Conservation (phyloP, 2,329 filamentous ascomycete species). For the Exophiala phaeomuriformis region DNA sequence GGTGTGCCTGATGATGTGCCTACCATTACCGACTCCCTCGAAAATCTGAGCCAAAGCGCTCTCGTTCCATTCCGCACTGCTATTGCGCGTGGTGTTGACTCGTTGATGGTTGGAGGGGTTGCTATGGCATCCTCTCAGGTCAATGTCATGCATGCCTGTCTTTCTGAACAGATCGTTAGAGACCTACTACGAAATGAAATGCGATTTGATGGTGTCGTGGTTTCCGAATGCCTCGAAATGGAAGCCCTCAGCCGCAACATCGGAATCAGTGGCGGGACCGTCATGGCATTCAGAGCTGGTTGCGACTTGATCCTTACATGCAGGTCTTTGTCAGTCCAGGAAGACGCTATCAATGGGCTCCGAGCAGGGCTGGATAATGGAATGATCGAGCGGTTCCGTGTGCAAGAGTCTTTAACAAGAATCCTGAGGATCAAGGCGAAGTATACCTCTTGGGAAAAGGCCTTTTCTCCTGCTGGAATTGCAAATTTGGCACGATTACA, state of each 20-base stretch:
- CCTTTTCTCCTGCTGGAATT: slow-evolving; percentile 77
- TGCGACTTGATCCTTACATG: slow-evolving; percentile 88
- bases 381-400: slow-evolving; percentile 72
- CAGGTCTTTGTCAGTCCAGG: slow-evolving; percentile 76
- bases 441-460: slow-evolving; percentile 85
- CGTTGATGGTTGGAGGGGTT: slow-evolving; percentile 93
- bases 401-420: slow-evolving; percentile 70
- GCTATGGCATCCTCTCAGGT: slow-evolving; percentile 85
- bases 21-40: slow-evolving; percentile 88
- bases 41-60: slow-evolving; percentile 85
- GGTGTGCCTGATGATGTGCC: slow-evolving; percentile 87
- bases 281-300: slow-evolving; percentile 95
- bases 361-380: slow-evolving; percentile 85
- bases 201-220: slow-evolving; percentile 82
- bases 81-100: slow-evolving; percentile 76
- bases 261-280: slow-evolving; percentile 90
- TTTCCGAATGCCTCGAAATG: slow-evolving; percentile 96
- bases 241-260: slow-evolving; percentile 92
- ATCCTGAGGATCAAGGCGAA: slow-evolving; percentile 73
- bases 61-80: slow-evolving; percentile 87
- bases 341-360: slow-evolving; percentile 83
- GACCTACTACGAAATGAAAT: slow-evolving; percentile 81
- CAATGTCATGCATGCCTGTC: slow-evolving; percentile 90
- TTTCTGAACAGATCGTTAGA: slow-evolving; percentile 89
- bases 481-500: slow-evolving; percentile 71